Conservation (phyloP, 1,139 yeast genomes). For the Citeromyces siamensis region DNA sequence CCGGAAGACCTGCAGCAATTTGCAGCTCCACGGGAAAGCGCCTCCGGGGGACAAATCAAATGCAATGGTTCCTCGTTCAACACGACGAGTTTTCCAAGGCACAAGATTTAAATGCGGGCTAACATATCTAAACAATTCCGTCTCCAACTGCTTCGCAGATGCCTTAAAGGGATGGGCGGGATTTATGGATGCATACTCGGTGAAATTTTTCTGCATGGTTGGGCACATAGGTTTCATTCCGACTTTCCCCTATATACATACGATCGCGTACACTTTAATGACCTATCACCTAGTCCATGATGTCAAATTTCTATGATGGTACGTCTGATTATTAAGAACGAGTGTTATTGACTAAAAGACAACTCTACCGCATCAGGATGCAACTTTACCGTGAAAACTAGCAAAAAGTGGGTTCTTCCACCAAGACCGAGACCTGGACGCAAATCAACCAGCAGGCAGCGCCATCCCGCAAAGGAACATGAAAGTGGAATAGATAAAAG, state of each 20-base stretch:
- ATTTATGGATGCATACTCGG: slow-evolving; percentile 1
- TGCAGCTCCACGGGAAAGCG: neutral
- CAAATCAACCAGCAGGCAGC: neutral
- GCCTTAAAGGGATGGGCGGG: no score
- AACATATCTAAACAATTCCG: no score
- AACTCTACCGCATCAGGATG: neutral
- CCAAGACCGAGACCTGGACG: slow-evolving; percentile 21
- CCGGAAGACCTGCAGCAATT: neutral
- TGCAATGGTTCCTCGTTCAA: neutral
- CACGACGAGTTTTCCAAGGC: neutral
- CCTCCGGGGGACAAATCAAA: neutral
- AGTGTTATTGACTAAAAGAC: neutral
- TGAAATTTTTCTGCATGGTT: slow-evolving; percentile 3
- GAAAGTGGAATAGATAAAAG: neutral
- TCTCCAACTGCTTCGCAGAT: no score
- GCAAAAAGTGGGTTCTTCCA: slow-evolving; percentile 17
- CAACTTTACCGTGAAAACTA: slow-evolving; percentile 13
- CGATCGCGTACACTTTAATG: neutral
- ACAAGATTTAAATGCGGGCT: neutral
- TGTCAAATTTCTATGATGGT: neutral
- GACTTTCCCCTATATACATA: neutral
- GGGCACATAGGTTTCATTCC: slow-evolving; percentile 1
- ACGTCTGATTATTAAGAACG: neutral
- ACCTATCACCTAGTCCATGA: neutral
- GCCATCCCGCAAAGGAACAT: neutral